Base-by-base conservation (phyloP, 148 eudicot genomes). In the Mesembryanthemum crystallinum region DNA sequence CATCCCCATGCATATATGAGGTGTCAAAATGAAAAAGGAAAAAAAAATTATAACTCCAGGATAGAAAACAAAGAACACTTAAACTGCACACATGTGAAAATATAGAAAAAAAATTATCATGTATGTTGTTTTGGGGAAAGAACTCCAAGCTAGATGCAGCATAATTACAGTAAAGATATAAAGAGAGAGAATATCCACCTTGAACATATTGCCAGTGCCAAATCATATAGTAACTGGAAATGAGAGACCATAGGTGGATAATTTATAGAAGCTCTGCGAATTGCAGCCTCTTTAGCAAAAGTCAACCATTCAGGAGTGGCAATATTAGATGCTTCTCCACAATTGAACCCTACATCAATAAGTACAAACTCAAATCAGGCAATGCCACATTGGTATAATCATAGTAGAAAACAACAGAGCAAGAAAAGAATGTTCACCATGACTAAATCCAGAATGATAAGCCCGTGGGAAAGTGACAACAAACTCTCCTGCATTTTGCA, bases 231-330 rank as follows among this genome's bases (percentile, higher is more conserved):
- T 86, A 95, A 82, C 82, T 95, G 99, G 74, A 86, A 89, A 78
- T 95, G 99, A 78, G 99, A 95, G 76, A 95, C 97, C 99, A 95
- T 92, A 45, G 99, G 98, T 57, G 97, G 90, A 78, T 88, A 89
- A 82, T 90, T 95, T 63, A 91, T 89, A 55, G 99, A 87, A 64
- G 99, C 97, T 81, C 99, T 89, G 47, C 99, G 99, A 70, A 95
- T 85, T 74, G 99, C 99, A 76, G 99, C 97, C 54, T 95, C 99
- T 87, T 82, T 88, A 72, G 99, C 99, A 77, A 92, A 87, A 77
- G 75, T 87, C 77, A 95, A 76, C 99, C 99, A 95, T 82, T 87
- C 99, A 59, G 99, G 99, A 66, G 99, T 95, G 64, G 99, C 99
- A 83, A 95, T 95, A 78, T 95, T 95, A 81, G 99, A 87, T 62